Evolutionary conservation across 208 protist genomes (phyloP).

Genomic region (Trypanosoma cruzi): DNA sequence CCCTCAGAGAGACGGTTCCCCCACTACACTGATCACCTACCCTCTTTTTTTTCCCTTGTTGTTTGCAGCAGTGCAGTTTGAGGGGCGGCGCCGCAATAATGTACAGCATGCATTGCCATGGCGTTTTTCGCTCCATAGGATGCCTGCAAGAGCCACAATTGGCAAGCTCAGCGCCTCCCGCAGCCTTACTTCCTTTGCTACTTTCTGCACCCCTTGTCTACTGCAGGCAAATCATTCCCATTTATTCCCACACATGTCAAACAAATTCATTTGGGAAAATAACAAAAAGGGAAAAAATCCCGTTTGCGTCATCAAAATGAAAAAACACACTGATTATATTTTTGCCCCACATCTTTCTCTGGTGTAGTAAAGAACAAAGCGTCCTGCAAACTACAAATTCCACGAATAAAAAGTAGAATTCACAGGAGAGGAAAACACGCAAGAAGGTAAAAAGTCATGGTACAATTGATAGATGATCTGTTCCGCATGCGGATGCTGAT

Average conservation of each 20-base stretch:
- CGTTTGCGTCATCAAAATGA: too few relatives aligned
- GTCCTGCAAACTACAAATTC: neutral
- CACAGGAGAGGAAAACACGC: too few relatives aligned
- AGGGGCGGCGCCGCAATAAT: neutral
- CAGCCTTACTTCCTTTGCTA: neutral
- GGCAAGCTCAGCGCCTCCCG: neutral
- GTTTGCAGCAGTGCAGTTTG: constrained; percentile 3
- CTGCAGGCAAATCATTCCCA: neutral
- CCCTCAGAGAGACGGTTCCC: constrained; percentile 35
- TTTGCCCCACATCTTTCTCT: too few relatives aligned
- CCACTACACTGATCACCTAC: neutral
- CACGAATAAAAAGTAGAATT: neutral
- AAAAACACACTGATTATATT: too few relatives aligned
- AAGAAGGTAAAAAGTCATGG: neutral
- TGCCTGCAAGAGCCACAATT: constrained; percentile 34
- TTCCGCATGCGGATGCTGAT: too few relatives aligned
- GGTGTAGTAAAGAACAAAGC: neutral
- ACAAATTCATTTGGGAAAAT: too few relatives aligned
- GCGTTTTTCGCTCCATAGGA: constrained; percentile 43
- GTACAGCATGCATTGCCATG: constrained; percentile 1
- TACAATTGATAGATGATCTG: too few relatives aligned
- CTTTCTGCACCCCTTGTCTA: neutral
- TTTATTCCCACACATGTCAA: too few relatives aligned
- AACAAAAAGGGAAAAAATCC: too few relatives aligned
- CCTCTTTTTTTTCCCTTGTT: neutral